Evolutionary conservation across 345 rosid genomes (phyloP).

Genomic region (Eucalyptus guilfoylei): DNA sequence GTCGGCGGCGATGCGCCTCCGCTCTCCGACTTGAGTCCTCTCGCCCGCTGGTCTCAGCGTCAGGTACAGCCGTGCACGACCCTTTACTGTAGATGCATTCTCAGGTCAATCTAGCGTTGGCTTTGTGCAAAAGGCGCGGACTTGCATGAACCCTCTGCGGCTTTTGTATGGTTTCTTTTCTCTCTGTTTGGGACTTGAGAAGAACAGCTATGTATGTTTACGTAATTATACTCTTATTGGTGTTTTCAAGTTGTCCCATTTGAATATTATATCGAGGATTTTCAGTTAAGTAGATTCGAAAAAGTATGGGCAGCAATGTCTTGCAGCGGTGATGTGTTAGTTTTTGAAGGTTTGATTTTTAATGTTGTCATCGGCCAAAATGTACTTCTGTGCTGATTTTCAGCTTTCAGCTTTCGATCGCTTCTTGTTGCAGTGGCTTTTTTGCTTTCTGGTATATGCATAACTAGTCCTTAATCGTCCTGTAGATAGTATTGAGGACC

Average conservation of each 20-base stretch:
- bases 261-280: neutral
- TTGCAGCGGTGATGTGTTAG: neutral
- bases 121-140: neutral
- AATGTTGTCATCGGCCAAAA: neutral
- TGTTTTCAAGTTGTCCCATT: neutral
- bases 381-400: neutral
- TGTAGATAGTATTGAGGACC: slow-evolving; percentile 41
- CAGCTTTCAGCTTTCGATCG: neutral
- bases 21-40: slow-evolving; percentile 9
- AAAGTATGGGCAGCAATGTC: neutral
- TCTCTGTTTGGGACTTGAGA: neutral
- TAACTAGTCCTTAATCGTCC: neutral
- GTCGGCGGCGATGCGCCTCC: slow-evolving; percentile 31
- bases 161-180: neutral
- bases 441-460: neutral
- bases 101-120: neutral
- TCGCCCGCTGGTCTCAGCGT: slow-evolving; percentile 37
- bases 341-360: neutral
- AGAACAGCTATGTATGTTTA: neutral
- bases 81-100: neutral
- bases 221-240: neutral
- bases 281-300: neutral
- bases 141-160: neutral
- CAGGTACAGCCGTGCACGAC: slow-evolving; percentile 9
- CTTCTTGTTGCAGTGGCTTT: neutral